phyloP scores from a whole-genome alignment of 176 grass and related monocot genomes.

The Oryza punctata region DNA sequence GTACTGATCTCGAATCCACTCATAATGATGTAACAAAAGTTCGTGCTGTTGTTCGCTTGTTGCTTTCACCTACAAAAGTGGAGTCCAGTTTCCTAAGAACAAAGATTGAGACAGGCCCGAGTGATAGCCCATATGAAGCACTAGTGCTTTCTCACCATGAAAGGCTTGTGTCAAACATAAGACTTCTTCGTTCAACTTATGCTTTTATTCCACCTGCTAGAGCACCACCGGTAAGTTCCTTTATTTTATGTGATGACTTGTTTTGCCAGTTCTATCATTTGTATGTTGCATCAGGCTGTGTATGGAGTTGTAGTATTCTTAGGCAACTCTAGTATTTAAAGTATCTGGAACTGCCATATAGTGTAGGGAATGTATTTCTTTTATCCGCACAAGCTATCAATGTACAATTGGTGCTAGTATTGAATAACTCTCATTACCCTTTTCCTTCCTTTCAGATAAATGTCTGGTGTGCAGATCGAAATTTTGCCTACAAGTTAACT shows the following conservation, averaged over 20 bases:
- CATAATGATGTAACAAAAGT: constrained; percentile 59
- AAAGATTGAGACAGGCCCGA: constrained; percentile 56
- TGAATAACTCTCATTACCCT: constrained; percentile 14
- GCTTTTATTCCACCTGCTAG: constrained; percentile 90
- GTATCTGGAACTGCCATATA: neutral
- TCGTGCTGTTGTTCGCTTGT: constrained; percentile 71
- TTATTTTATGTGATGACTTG: constrained; percentile 27
- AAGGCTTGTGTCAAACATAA: constrained; percentile 72
- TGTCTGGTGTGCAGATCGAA: constrained; percentile 76
- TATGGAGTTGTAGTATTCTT: constrained; percentile 28
- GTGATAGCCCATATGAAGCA: constrained; percentile 61
- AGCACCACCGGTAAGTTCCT: constrained; percentile 90
- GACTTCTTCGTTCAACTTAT: constrained; percentile 86
- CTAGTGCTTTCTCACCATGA: constrained; percentile 84
- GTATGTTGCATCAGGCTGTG: constrained; percentile 7
- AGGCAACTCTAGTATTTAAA: neutral
- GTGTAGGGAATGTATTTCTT: constrained; percentile 28
- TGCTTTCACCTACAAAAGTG: constrained; percentile 70
- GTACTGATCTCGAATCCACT: constrained; percentile 50
- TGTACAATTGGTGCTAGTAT: neutral
- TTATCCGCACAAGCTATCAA: constrained; percentile 18
- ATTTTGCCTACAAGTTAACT: constrained; percentile 78
- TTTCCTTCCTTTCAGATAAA: constrained; percentile 64
- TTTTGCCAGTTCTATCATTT: neutral
- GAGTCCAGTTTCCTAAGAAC: constrained; percentile 68